These are phyloP conservation scores for Ensete ventricosum DNA, from an alignment of 176 grass and related monocot species.

Conservation along the genomic window DNA sequence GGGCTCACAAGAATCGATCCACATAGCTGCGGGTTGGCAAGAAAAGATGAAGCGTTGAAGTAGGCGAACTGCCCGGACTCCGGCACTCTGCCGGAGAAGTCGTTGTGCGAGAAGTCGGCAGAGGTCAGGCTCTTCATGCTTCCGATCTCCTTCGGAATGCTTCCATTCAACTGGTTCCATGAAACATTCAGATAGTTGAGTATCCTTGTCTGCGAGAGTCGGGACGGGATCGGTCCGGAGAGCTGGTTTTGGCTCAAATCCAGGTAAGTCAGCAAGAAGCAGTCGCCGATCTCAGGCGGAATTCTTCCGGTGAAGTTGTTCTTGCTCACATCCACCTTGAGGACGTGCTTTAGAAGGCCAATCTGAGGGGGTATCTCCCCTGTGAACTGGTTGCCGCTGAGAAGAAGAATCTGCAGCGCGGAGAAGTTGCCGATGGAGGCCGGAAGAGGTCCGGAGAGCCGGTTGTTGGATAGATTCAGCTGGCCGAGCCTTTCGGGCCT, in stretches of 20 bases:
- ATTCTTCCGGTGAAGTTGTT: constrained; percentile 49
- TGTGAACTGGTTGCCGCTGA: constrained; percentile 45
- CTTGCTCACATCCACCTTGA: constrained; percentile 53
- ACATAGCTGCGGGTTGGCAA: constrained; percentile 54
- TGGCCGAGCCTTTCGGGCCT: constrained; percentile 36
- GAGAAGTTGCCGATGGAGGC: constrained; percentile 46
- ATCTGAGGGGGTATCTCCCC: constrained; percentile 48
- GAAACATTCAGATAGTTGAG: constrained; percentile 89
- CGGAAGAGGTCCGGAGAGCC: constrained; percentile 45
- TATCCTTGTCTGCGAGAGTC: constrained; percentile 42
- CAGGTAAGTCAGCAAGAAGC: constrained; percentile 56
- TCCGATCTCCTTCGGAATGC: constrained; percentile 53
- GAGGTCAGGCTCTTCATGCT: constrained; percentile 84
- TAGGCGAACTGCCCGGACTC: constrained; percentile 68
- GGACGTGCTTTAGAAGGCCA: constrained; percentile 54
- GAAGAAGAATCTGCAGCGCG: constrained; percentile 66
- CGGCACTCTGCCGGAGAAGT: constrained; percentile 55
- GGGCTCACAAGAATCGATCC: constrained; percentile 34
- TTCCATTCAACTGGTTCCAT: constrained; percentile 44
- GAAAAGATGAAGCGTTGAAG: constrained; percentile 78
- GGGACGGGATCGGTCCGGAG: constrained; percentile 42
- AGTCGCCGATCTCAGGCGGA: constrained; percentile 42
- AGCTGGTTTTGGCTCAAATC: constrained; percentile 65
- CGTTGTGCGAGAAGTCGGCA: constrained; percentile 80
- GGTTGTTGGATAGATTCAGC: constrained; percentile 71